Conservation (phyloP, 73 alveolate species). For the Halteria grandinella region DNA sequence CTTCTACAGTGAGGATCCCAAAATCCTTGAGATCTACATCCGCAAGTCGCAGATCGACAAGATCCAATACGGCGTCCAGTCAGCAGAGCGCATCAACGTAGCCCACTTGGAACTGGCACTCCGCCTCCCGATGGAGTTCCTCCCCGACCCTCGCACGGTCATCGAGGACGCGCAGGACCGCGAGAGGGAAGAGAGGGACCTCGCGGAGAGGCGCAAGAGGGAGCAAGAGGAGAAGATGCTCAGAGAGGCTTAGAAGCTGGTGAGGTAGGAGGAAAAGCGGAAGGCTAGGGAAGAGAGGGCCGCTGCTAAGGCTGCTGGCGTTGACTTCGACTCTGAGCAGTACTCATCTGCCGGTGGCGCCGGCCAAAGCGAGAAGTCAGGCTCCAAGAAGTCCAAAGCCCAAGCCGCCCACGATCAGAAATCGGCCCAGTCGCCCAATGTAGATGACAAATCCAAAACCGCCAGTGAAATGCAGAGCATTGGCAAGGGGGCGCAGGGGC, state of each 20-base stretch:
- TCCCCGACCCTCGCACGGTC: conserved; percentile 94
- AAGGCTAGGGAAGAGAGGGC: conserved; percentile 64
- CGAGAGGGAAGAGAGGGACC: conserved; percentile 79
- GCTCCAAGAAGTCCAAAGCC: conserved; percentile 42
- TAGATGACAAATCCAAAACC: conserved; percentile 42
- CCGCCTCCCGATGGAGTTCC: conserved; percentile 86
- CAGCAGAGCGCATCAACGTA: conserved; percentile 87
- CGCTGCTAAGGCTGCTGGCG: conserved; percentile 74
- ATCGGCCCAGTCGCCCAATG: conserved; percentile 61
- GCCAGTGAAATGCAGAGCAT: conserved; percentile 51
- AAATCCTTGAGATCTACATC: conserved; percentile 88
- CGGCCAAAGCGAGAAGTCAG: conserved; percentile 61
- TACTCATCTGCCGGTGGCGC: conserved; percentile 69
- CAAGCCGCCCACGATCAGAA: conserved; percentile 40
- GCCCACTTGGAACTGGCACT: conserved; percentile 87
- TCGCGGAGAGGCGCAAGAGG: conserved; percentile 81
- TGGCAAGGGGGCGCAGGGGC: conserved; percentile 53
- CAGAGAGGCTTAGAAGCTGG: conserved; percentile 70
- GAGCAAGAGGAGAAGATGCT: conserved; percentile 82
- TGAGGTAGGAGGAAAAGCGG: conserved; percentile 73
- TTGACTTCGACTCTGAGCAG: conserved; percentile 65
- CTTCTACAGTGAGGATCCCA: conserved; percentile 80
- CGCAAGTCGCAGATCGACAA: conserved; percentile 89
- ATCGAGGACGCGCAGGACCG: conserved; percentile 91
- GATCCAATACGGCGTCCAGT: conserved; percentile 83